Base-by-base conservation (phyloP, 441 rosid species). In the Euphorbia celastroides region DNA sequence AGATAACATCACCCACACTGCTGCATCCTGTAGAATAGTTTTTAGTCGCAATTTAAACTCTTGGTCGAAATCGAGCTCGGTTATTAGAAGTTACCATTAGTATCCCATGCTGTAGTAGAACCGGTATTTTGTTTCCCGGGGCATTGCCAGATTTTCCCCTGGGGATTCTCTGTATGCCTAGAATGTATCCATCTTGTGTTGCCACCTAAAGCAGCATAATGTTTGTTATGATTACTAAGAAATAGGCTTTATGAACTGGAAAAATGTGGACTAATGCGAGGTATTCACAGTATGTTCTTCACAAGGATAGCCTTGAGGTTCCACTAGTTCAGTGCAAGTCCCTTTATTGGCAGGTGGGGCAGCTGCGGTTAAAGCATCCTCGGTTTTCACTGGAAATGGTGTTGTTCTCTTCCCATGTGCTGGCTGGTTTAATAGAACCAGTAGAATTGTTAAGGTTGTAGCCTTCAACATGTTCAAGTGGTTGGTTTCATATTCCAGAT, bases 111-210 rank as follows among this genome's bases (percentile, higher is more conserved):
- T 81, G 88, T 19, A 84, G 66, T 26, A 86, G 72, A 63, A 84
- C 82, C 0, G 87, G 80, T 7, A 63, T 72, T 62, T 70, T 73
- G 60, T 44, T 60, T 52, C 60, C 67, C 6, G 72, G 17, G 28
- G 56, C 58, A 38, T 70, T 75, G 10, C 76, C 74, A 12, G 73
- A 70, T 44, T 50, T 50, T 19, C 79, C 77, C 20, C 13, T 20
- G 2, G 77, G 77, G 57, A 85, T 82, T 68, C 84, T 77, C 75
- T 75, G 88, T 61, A 86, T 13, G 77, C 81, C 73, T 19, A 86
- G 83, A 57, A 81, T 76, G 44, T 75, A 80, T 7, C 87, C 91
- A 72, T 86, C 88, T 70, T 68, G 20, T 22, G 91, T 81, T 20
- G 77, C 79, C 16, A 86, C 88, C 88, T 81, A 64, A 42, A 56